Evolutionary conservation across 257 asterid species (phyloP).

Genomic region (Solanum infundibuliforme): DNA sequence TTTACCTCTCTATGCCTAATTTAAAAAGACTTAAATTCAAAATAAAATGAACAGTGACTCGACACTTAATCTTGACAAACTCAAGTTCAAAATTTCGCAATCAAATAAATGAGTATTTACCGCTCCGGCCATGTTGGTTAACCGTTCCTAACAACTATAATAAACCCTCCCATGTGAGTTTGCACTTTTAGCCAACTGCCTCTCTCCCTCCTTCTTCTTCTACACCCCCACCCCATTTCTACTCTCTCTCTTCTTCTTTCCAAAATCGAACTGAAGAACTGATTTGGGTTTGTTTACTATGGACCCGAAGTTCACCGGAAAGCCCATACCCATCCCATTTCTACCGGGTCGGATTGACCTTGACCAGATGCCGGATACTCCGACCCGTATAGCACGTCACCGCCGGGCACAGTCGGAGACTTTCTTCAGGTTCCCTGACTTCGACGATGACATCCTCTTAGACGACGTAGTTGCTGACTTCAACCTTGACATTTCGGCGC

Average conservation of each 20-base stretch:
- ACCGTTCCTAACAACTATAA: not conserved
- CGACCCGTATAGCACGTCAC: slow-evolving; percentile 55
- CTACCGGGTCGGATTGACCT: slow-evolving; percentile 35
- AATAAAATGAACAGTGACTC: no score
- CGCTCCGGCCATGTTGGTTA: not conserved
- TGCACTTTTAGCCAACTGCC: not conserved
- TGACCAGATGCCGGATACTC: slow-evolving; percentile 81
- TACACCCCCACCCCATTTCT: not conserved
- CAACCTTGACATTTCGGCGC: slow-evolving; percentile 24
- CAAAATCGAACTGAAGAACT: not conserved
- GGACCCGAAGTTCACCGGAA: slow-evolving; percentile 55
- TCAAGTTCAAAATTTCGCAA: no score
- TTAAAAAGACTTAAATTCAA: no score
- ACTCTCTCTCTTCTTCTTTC: not conserved
- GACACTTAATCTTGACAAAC: no score
- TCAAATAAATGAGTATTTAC: not conserved
- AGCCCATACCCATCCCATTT: slow-evolving; percentile 30
- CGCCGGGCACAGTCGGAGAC: slow-evolving; percentile 91
- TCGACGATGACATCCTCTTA: slow-evolving; percentile 52
- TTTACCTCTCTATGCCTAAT: no score
- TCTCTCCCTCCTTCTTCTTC: not conserved
- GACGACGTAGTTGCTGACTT: slow-evolving; percentile 64
- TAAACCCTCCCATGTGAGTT: not conserved
- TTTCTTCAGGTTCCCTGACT: slow-evolving; percentile 68
- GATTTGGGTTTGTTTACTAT: slow-evolving; percentile 1